These are phyloP conservation scores for Funneliformis mosseae DNA, from an alignment of 192 early-diverging fungal species.

Conservation along the genomic window DNA sequence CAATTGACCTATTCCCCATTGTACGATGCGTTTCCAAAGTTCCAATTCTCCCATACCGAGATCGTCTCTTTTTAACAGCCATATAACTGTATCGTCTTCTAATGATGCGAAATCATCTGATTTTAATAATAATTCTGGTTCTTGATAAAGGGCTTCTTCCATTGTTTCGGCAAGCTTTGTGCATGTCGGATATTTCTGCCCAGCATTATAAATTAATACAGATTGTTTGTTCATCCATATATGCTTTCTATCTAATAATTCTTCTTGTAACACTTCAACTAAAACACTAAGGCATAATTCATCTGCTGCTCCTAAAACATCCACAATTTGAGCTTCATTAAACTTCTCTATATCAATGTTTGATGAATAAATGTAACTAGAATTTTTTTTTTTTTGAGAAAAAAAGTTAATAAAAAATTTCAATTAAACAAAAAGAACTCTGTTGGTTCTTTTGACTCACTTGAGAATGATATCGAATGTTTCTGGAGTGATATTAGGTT, in stretches of 20 bases:
- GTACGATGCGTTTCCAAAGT: constrained; percentile 12
- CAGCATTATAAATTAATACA: constrained; percentile 24
- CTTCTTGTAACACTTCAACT: constrained; percentile 13
- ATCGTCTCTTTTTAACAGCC: constrained; percentile 18
- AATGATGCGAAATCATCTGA: not conserved
- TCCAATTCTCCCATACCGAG: constrained; percentile 11
- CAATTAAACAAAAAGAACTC: not conserved
- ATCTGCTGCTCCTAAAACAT: constrained; percentile 21
- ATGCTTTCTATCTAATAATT: constrained; percentile 11
- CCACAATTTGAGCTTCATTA: constrained; percentile 21
- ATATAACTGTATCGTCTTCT: constrained; percentile 11
- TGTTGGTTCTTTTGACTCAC: not conserved
- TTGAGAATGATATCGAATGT: constrained; percentile 11
- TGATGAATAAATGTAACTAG: constrained; percentile 20
- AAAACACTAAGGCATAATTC: constrained; percentile 6
- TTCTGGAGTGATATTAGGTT: constrained; percentile 20
- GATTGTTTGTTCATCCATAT: constrained; percentile 20
- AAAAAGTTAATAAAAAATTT: not conserved
- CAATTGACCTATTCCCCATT: constrained; percentile 18
- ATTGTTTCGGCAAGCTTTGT: constrained; percentile 3
- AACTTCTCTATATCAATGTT: not conserved
- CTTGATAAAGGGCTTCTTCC: constrained; percentile 13
- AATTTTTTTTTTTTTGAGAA: not conserved
- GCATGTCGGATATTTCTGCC: constrained; percentile 21
- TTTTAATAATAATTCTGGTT: constrained; percentile 27